phyloP scores from a whole-genome alignment of 2,329 filamentous ascomycete species.

The Annulohypoxylon truncatum region DNA sequence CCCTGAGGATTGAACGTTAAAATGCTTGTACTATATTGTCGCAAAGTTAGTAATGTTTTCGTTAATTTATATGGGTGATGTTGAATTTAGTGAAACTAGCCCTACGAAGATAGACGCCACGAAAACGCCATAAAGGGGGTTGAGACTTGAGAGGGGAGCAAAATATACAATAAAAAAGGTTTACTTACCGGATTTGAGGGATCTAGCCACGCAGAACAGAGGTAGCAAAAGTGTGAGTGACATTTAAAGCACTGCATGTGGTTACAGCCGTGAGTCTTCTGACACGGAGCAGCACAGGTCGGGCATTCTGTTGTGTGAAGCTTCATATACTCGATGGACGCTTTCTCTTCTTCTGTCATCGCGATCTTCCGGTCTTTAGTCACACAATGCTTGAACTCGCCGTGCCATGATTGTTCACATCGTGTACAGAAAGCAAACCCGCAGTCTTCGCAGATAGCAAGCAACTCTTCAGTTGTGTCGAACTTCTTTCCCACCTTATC shows the following conservation, averaged over 20 bases:
- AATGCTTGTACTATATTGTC: conserved; percentile 76
- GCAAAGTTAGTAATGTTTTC: conserved; percentile 69
- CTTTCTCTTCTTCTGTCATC: conserved; percentile 85
- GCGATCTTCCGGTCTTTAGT: conserved; percentile 75
- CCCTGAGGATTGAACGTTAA: conserved; percentile 72
- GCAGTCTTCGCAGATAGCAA: conserved; percentile 91
- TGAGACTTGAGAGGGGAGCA: neutral
- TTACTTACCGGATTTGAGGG: conserved; percentile 71
- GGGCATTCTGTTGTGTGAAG: conserved; percentile 88
- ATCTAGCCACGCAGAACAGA: conserved; percentile 89
- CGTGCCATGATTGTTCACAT: conserved; percentile 86
- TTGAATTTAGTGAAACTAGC: neutral
- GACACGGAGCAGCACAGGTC: conserved; percentile 83
- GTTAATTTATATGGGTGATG: neutral
- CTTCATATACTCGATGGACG: conserved; percentile 84
- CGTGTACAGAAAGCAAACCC: conserved; percentile 85
- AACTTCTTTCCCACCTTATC: conserved; percentile 45
- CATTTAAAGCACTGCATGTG: conserved; percentile 96
- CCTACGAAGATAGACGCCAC: neutral
- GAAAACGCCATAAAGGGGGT: neutral
- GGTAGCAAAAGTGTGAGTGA: conserved; percentile 92
- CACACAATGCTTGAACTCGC: conserved; percentile 78
- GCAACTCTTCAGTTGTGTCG: conserved; percentile 63
- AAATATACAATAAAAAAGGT: neutral
- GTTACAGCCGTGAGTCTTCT: conserved; percentile 95